phyloP scores from a whole-genome alignment of 768 basidiomycete species.

The Russula olivacea region DNA sequence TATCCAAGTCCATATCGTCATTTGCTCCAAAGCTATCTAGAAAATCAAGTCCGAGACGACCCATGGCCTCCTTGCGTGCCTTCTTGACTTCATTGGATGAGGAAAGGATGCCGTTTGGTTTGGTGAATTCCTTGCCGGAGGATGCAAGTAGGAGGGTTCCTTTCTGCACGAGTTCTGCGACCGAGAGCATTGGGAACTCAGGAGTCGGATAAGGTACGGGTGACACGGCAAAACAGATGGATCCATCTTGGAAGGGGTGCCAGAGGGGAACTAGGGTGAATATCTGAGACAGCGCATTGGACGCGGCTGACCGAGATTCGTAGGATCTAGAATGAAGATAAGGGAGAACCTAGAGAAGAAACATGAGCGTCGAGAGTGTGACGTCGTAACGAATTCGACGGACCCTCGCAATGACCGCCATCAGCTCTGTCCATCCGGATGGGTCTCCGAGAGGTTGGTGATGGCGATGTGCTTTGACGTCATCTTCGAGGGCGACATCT shows the following conservation, averaged over 20 bases:
- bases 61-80: conserved; percentile 85
- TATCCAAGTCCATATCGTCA: conserved; percentile 84
- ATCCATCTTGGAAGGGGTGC: conserved; percentile 44
- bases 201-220: conserved; percentile 36
- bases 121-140: conserved; percentile 87
- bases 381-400: conserved; percentile 32
- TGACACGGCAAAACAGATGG: conserved; percentile 28
- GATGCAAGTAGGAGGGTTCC: conserved; percentile 80
- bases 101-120: conserved; percentile 64
- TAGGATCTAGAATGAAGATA: conserved; percentile 87
- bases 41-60: conserved; percentile 81
- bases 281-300: conserved; percentile 82
- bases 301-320: conserved; percentile 87
- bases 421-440: conserved; percentile 83
- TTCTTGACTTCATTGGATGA: conserved; percentile 77
- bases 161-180: conserved; percentile 68
- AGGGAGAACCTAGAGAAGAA: conserved; percentile 65
- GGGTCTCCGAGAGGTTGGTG: conserved; percentile 56
- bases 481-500: conserved; percentile 76
- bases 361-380: neutral
- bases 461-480: conserved; percentile 58
- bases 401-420: conserved; percentile 87
- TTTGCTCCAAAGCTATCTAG: conserved; percentile 60
- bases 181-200: conserved; percentile 70
- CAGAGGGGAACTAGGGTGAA: conserved; percentile 80